Evolutionary conservation across 1,284 basidiomycete species (phyloP), one percentile per base, ranked within the genome.

Genomic region (Serendipita sp.): DNA sequence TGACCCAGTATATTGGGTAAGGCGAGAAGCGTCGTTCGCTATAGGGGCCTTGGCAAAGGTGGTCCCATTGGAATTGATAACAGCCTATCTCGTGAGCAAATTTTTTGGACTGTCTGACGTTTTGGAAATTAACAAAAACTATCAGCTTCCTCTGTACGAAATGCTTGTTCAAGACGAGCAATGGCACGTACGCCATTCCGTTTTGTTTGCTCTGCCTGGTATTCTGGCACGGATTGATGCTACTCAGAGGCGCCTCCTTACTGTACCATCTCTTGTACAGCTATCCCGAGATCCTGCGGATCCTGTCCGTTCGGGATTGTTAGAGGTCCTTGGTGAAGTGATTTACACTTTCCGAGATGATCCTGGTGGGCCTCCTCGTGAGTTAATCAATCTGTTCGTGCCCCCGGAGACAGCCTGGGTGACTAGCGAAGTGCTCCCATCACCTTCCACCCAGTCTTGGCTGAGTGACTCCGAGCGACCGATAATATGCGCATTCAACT

Each of bases 291-390:
- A 94, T 70, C 78, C 82, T 38, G 80, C 81, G 26, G 74, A 82
- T 3, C 78, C 82, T 17, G 92, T 97, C 22, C 85, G 91, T 30
- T 82, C 82, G 22, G 90, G 91, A 1, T 84, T 90, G 1, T 79
- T 97, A 41, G 93, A 98, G 71, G 82, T 91, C 41, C 82, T 97
- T 4, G 95, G 94, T 3, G 94, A 98, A 72, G 83, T 94, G 29
- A 84, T 98, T 66, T 85, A 91, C 72, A 83, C 91, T 3, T 99
- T 99, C 71, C 78, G 82, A 62, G 75, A 81, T 22, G 81, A 84
- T 67, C 75, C 78, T 5, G 77, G 74, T 15, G 89, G 88, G 0
- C 87, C 88, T 6, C 94, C 94, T 1, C 71, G 79, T n/a, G 83
- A 91, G 70, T 79, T 98, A 1, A 71, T 98, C 5, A 77, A 81